These are phyloP conservation scores for Adansonia rubrostipa DNA, from an alignment of 441 rosid genomes.

Conservation along the genomic window DNA sequence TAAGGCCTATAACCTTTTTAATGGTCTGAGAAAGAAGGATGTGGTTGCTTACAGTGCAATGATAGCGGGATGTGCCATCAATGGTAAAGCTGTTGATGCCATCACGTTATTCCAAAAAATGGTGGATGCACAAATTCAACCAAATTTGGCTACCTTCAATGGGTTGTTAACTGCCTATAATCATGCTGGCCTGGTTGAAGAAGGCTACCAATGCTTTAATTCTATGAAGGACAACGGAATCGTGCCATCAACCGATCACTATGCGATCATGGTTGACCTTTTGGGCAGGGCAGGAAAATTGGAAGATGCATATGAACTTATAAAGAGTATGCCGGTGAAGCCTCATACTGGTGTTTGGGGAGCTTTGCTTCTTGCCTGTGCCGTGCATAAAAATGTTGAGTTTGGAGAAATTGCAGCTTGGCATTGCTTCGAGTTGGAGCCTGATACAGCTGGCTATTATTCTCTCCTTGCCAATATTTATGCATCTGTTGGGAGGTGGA, in stretches of 20 bases:
- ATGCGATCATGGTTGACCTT: conserved; percentile 49
- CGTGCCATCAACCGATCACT: conserved; percentile 43
- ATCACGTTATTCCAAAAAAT: conserved; percentile 38
- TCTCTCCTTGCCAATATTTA: conserved; percentile 44
- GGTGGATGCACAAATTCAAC: conserved; percentile 35
- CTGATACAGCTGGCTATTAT: conserved; percentile 35
- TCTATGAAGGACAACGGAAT: conserved; percentile 38
- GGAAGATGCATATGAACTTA: conserved; percentile 44
- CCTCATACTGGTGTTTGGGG: conserved; percentile 48
- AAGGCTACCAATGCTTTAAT: conserved; percentile 39
- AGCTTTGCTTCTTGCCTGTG: conserved; percentile 48
- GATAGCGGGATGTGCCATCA: conserved; percentile 46
- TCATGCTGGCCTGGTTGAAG: conserved; percentile 46
- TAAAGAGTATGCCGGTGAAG: conserved; percentile 39
- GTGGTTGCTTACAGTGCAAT: conserved; percentile 44
- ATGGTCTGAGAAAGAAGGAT: conserved; percentile 42
- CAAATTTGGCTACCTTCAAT: conserved; percentile 40
- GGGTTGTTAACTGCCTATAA: conserved; percentile 40
- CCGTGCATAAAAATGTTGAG: conserved; percentile 41
- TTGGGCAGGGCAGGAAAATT: conserved; percentile 47
- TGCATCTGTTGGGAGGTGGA: conserved; percentile 44
- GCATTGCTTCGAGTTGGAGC: conserved; percentile 47
- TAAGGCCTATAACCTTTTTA: conserved; percentile 39
- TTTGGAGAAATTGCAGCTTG: conserved; percentile 48
- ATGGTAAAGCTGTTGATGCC: conserved; percentile 42